Percentiles rank a stretch among this genome's conserved stretches.
Conservation (phyloP, 2,329 filamentous ascomycete species). For the Diplodia intermedia region DNA sequence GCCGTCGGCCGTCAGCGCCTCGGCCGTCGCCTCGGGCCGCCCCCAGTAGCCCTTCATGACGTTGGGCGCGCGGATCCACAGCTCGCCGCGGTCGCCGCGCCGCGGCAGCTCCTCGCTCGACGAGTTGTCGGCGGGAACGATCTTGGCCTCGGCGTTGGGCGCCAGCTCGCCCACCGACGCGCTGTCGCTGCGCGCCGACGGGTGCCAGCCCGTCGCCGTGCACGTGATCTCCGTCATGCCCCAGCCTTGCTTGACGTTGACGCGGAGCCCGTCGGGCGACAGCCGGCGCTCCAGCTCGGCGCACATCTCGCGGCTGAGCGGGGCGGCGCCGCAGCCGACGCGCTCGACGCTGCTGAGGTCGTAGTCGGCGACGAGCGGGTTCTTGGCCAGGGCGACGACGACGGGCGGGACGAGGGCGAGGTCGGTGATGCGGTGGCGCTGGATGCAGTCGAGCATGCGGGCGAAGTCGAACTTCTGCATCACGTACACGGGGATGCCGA, state of each 20-base stretch:
- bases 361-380: constrained; percentile 68
- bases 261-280: constrained; percentile 54
- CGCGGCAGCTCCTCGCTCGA: constrained; percentile 55
- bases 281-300: constrained; percentile 63
- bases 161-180: constrained; percentile 70
- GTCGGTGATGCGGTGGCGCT: constrained; percentile 71
- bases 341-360: constrained; percentile 71
- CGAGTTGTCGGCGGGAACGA: constrained; percentile 66
- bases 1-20: constrained; percentile 67
- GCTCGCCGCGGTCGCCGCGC: constrained; percentile 67
- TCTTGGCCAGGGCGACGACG: constrained; percentile 74
- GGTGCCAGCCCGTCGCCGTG: constrained; percentile 70
- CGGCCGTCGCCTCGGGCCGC: constrained; percentile 70
- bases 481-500: constrained; percentile 73
- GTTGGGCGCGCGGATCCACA: constrained; percentile 75
- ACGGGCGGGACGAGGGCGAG: constrained; percentile 77
- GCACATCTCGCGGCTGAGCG: constrained; percentile 55
- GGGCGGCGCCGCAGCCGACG: constrained; percentile 73
- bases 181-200: constrained; percentile 53
- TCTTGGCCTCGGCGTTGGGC: constrained; percentile 72
- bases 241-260: constrained; percentile 75
- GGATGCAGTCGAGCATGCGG: constrained; percentile 71
- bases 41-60: constrained; percentile 80
- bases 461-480: constrained; percentile 81
- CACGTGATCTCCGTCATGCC: constrained; percentile 88